A percentile compares a stretch with the other conserved stretches of the same genome.
Evolutionary conservation across 306 rosid genomes (phyloP).

Genomic region (Rosa lucieae): DNA sequence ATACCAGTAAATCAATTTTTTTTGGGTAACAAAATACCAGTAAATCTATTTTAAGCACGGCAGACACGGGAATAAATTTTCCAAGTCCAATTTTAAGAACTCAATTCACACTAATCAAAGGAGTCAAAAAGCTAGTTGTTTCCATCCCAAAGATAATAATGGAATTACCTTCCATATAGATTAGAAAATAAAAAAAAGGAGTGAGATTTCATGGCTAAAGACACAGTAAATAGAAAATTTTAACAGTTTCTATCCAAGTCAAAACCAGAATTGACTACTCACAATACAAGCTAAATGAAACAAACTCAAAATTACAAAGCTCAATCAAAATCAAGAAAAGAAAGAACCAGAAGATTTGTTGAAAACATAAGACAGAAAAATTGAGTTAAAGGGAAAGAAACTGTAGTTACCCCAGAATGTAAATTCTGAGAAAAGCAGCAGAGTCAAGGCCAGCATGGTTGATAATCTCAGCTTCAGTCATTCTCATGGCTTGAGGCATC

Average conservation of each 20-base stretch:
- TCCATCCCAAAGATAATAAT: slow-evolving; percentile 1
- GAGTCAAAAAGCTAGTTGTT: background rate
- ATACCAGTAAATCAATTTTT: background rate
- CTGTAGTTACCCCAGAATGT: slow-evolving; percentile 57
- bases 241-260: slow-evolving; percentile 5
- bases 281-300: background rate
- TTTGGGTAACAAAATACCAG: no score
- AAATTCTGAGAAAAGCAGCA: slow-evolving; percentile 92
- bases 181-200: background rate
- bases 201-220: background rate
- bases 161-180: background rate
- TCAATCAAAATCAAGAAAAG: background rate
- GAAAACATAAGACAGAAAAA: background rate
- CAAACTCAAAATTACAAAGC: background rate
- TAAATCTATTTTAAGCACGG: background rate
- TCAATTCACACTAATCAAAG: background rate
- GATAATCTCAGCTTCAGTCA: slow-evolving; percentile 76
- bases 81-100: background rate
- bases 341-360: background rate
- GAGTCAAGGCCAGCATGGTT: slow-evolving; percentile 96
- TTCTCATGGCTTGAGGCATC: slow-evolving; percentile 94
- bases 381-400: no score
- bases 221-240: background rate
- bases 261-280: slow-evolving; percentile 5
- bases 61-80: background rate